Evolutionary conservation across 345 rosid species (phyloP).

Genomic region (Firmiana major): DNA sequence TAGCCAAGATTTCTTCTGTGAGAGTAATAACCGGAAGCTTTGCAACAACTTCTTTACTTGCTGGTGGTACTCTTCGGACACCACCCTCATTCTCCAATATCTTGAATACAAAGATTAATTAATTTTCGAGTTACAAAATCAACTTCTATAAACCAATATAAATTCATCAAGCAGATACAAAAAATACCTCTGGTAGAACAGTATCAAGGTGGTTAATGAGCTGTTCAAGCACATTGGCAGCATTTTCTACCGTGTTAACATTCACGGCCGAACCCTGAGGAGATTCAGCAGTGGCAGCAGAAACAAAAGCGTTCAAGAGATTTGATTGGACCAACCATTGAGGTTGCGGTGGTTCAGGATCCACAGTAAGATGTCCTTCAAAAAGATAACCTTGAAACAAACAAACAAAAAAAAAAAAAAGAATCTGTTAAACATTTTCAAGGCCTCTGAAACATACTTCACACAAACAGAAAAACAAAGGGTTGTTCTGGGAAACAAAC

Average conservation of each 20-base stretch:
- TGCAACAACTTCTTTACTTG: conserved; percentile 87
- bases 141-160: background rate
- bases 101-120: conserved; percentile 27
- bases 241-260: conserved; percentile 36
- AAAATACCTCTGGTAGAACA: conserved; percentile 61
- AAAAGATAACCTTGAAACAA: conserved; percentile 63
- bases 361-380: conserved; percentile 94
- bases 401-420: background rate
- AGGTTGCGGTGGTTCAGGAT: conserved; percentile 92
- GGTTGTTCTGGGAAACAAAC: conserved; percentile 21
- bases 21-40: conserved; percentile 72
- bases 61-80: conserved; percentile 82
- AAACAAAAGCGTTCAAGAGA: conserved; percentile 55
- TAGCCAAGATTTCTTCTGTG: conserved; percentile 58
- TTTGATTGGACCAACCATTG: conserved; percentile 77
- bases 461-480: background rate
- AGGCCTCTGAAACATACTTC: background rate
- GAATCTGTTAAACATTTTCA: background rate
- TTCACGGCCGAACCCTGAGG: conserved; percentile 32
- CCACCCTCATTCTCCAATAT: conserved; percentile 38
- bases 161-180: background rate
- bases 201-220: conserved; percentile 51
- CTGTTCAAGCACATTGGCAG: conserved; percentile 47
- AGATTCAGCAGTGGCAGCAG: conserved; percentile 53
- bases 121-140: background rate